phyloP scores from a whole-genome alignment of 2,329 filamentous ascomycete genomes.

The Aspergillus sp. region DNA sequence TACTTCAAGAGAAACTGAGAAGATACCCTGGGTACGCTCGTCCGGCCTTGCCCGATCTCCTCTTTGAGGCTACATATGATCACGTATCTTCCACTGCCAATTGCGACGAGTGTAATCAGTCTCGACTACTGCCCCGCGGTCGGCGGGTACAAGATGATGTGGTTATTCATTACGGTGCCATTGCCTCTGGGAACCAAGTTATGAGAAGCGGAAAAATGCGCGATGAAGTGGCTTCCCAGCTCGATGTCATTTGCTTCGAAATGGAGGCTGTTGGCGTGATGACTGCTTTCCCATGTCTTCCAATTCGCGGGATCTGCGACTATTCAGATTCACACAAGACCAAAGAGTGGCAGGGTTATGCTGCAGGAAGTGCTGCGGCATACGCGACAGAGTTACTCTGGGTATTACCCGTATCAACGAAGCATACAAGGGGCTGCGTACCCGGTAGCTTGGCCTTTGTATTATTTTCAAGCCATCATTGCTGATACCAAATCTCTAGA shows the following conservation, averaged over 20 bases:
- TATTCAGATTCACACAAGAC: constrained; percentile 44
- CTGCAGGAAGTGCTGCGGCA: constrained; percentile 31
- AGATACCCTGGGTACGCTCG: not conserved
- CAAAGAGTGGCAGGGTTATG: constrained; percentile 39
- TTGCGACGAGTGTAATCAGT: not conserved
- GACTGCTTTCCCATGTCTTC: constrained; percentile 31
- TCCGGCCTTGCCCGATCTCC: not conserved
- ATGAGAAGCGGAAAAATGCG: constrained; percentile 17
- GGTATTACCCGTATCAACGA: not conserved
- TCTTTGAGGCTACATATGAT: not conserved
- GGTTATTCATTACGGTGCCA: not conserved
- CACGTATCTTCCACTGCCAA: not conserved
- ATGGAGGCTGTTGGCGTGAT: constrained; percentile 27
- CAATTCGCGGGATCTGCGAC: constrained; percentile 45
- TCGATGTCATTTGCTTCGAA: constrained; percentile 28
- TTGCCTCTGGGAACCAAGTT: constrained; percentile 28
- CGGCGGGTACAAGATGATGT: not conserved
- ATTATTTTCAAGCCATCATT: not conserved
- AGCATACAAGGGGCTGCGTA: not conserved
- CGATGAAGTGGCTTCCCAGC: not conserved
- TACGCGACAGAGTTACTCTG: constrained; percentile 9
- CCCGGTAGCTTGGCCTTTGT: not conserved
- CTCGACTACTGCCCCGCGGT: not conserved
- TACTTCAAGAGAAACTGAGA: not conserved
- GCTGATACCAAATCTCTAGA: not conserved